phyloP scores from a whole-genome alignment of 2,329 filamentous ascomycete genomes.

The Byssothecium circinans region DNA sequence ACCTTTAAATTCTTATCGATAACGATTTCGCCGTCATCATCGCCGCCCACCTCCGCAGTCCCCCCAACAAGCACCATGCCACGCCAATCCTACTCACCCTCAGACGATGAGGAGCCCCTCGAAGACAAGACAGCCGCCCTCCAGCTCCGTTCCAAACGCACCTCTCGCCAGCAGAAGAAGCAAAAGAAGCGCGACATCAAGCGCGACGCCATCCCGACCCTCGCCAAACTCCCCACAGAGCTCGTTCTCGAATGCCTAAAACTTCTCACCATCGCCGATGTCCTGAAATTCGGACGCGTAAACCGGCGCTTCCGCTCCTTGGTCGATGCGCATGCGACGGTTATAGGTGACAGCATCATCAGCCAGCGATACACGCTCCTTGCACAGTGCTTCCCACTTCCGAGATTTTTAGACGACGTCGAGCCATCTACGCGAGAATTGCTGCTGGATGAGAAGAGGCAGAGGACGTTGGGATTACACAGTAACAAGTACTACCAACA shows the following conservation, averaged over 20 bases:
- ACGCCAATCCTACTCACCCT: constrained; percentile 17
- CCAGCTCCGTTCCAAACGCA: constrained; percentile 56
- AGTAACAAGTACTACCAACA: constrained; percentile 55
- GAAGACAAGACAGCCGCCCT: constrained; percentile 55
- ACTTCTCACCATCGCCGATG: constrained; percentile 54
- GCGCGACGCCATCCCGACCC: constrained; percentile 34
- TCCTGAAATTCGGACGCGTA: constrained; percentile 51
- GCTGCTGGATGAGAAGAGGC: constrained; percentile 47
- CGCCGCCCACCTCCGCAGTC: neutral
- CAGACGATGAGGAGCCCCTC: constrained; percentile 49
- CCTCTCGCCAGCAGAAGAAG: constrained; percentile 51
- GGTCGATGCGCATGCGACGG: constrained; percentile 48
- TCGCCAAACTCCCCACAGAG: constrained; percentile 57
- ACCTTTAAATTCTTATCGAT: no score
- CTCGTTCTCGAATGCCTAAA: constrained; percentile 53
- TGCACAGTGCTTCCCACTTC: constrained; percentile 55
- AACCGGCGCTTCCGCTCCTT: constrained; percentile 49
- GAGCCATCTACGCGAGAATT: constrained; percentile 40
- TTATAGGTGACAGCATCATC: constrained; percentile 51
- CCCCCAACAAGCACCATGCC: constrained; percentile 17
- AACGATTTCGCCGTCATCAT: no score
- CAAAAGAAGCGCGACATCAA: constrained; percentile 35
- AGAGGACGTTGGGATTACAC: constrained; percentile 50
- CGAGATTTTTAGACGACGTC: constrained; percentile 49
- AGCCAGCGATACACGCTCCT: constrained; percentile 54